Percentiles rank a stretch among this genome's conserved stretches.
phyloP scores from a whole-genome alignment of 768 basidiomycete species.

The Wakefieldia striispora region DNA sequence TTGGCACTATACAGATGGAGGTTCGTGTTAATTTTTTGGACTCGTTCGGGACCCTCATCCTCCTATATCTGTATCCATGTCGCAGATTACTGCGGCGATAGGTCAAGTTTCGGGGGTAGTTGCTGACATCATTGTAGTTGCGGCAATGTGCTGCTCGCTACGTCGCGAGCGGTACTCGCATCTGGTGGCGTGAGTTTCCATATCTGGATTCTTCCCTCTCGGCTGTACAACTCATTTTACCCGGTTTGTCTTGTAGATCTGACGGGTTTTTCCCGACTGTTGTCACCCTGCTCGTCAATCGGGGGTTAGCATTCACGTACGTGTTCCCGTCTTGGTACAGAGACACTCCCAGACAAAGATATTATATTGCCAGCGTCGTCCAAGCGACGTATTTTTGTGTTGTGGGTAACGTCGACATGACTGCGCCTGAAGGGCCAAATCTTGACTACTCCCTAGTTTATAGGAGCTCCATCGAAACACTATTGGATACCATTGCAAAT shows the following conservation, averaged over 20 bases:
- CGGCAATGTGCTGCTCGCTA: slow-evolving; percentile 19
- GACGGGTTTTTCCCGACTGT: slow-evolving; percentile 1
- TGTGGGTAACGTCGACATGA: slow-evolving; percentile 13
- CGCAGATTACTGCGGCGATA: slow-evolving; percentile 15
- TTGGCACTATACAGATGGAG: slow-evolving; percentile 17
- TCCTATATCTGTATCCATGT: background rate
- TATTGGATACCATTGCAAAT: slow-evolving; percentile 30
- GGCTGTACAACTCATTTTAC: background rate
- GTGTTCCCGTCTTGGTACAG: slow-evolving; percentile 2
- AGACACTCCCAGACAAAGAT: background rate
- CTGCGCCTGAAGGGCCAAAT: background rate
- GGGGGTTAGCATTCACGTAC: slow-evolving; percentile 26
- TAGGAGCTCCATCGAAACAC: slow-evolving; percentile 18
- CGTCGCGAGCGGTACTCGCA: slow-evolving; percentile 18
- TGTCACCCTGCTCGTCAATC: slow-evolving; percentile 6
- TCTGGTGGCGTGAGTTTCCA: slow-evolving; percentile 12
- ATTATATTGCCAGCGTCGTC: slow-evolving; percentile 7
- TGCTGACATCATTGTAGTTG: slow-evolving; percentile 13
- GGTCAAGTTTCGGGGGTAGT: slow-evolving; percentile 7
- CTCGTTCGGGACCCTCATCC: background rate
- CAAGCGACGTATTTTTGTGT: slow-evolving; percentile 18
- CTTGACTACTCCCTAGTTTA: slow-evolving; percentile 18
- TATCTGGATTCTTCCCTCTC: background rate
- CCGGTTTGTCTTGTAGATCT: slow-evolving; percentile 9
- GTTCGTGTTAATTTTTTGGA: slow-evolving; percentile 8